phyloP scores from a whole-genome alignment of 2,329 filamentous ascomycete species.

The Fusarium zealandicum region DNA sequence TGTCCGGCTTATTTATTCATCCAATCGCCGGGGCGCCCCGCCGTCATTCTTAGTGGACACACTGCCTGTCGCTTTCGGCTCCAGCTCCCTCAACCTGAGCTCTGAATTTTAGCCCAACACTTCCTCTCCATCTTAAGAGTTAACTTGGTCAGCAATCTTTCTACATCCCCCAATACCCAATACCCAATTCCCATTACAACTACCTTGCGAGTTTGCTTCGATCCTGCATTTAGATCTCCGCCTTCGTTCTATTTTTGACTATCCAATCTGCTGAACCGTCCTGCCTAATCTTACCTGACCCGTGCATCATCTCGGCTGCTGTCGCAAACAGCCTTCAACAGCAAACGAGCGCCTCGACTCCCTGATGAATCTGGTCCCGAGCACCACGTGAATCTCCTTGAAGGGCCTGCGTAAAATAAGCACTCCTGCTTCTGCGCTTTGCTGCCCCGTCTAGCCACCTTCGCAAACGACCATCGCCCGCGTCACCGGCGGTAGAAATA shows the following conservation, averaged over 20 bases:
- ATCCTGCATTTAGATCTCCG: conserved; percentile 5
- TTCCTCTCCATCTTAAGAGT: conserved; percentile 21
- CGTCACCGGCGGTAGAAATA: conserved; percentile 19
- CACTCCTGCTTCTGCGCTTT: conserved; percentile 24
- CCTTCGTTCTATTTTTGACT: conserved; percentile 3
- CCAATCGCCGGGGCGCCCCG: conserved; percentile 13
- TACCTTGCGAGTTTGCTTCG: conserved; percentile 12
- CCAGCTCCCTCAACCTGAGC: conserved; percentile 28
- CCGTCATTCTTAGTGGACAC: conserved; percentile 21
- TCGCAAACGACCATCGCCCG: conserved; percentile 18
- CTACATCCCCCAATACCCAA: conserved; percentile 1
- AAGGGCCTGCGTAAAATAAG: conserved; percentile 34
- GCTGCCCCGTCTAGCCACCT: conserved; percentile 15
- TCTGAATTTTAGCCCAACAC: conserved; percentile 38
- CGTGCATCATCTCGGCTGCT: conserved; percentile 5
- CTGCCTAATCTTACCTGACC: conserved; percentile 14
- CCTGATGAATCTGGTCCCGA: conserved; percentile 33
- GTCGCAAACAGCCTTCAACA: conserved; percentile 27
- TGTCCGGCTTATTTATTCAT: conserved; percentile 27
- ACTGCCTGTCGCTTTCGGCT: conserved; percentile 21
- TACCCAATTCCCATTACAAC: conserved; percentile 15
- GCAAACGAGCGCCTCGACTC: conserved; percentile 4
- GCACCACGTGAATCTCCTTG: conserved; percentile 18
- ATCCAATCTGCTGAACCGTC: conserved; percentile 9
- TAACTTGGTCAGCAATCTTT: conserved; percentile 18